phyloP scores from a whole-genome alignment of 2,329 filamentous ascomycete species.

The Talaromyces funiculosus region DNA sequence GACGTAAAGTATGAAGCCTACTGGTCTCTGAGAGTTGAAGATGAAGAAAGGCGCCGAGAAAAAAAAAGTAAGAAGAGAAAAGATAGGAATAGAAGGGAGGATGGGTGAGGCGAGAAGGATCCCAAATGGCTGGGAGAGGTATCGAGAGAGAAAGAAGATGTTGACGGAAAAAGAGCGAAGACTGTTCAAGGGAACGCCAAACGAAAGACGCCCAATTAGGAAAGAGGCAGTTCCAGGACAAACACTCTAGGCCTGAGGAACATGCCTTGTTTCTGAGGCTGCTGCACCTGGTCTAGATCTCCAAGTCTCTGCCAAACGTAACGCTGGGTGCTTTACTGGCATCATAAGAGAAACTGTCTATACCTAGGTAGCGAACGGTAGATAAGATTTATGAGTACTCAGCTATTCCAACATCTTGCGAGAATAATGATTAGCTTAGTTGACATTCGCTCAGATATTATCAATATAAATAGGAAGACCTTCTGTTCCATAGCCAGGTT shows the following conservation, averaged over 20 bases:
- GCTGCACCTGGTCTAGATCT: no score
- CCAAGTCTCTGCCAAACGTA: background rate
- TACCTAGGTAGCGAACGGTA: background rate
- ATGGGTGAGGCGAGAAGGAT: background rate
- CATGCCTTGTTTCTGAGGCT: background rate
- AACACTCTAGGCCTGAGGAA: background rate
- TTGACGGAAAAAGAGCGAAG: background rate
- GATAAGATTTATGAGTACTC: background rate
- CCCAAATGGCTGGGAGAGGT: background rate
- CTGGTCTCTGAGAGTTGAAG: background rate
- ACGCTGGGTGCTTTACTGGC: no score
- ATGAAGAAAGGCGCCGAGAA: background rate
- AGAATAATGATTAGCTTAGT: background rate
- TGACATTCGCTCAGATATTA: background rate
- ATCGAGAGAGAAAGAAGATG: background rate
- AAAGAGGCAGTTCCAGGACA: background rate
- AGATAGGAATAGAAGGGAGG: background rate
- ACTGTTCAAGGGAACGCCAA: background rate
- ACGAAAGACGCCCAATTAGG: background rate
- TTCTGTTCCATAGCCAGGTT: background rate
- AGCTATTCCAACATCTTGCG: no score
- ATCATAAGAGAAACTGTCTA: background rate
- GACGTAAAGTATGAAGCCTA: background rate
- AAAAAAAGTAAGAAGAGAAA: background rate
- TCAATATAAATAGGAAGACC: background rate